phyloP scores from a whole-genome alignment of 345 rosid species.

The Syzygium oleosum region DNA sequence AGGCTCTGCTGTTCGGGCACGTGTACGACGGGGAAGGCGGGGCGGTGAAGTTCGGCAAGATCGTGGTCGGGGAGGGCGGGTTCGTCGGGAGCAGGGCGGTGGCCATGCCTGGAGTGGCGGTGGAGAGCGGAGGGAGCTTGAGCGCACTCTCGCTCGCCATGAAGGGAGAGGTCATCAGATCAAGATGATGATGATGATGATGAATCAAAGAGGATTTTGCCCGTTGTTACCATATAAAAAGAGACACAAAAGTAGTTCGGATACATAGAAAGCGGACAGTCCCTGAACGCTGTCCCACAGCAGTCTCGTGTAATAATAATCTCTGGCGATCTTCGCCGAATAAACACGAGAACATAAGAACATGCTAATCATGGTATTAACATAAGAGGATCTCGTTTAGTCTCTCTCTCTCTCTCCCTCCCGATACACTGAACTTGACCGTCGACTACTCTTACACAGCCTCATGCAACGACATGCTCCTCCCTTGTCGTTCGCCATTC shows the following conservation, averaged over 20 bases:
- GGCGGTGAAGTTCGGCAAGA: constrained; percentile 47
- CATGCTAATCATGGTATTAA: neutral
- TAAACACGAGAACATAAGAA: neutral
- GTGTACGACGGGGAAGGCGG: constrained; percentile 57
- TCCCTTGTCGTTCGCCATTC: neutral
- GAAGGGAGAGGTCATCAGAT: constrained; percentile 46
- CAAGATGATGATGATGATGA: neutral
- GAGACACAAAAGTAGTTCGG: neutral
- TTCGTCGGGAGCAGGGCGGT: constrained; percentile 48
- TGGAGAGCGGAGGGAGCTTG: constrained; percentile 45
- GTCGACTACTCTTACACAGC: neutral
- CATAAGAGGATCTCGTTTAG: neutral
- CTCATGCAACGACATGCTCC: neutral
- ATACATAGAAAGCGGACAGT: neutral
- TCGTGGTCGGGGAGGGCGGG: constrained; percentile 39
- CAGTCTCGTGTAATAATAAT: neutral
- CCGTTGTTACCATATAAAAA: neutral
- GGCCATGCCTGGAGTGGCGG: constrained; percentile 50
- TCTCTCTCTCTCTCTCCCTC: neutral
- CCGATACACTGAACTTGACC: too few species aligned
- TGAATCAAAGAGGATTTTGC: neutral
- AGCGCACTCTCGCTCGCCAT: constrained; percentile 43
- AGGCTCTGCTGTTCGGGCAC: constrained; percentile 54
- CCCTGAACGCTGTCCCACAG: neutral
- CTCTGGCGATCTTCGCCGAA: neutral